phyloP scores from a whole-genome alignment of 1,139 yeast species.

The Protomyces arabidopsidicola region DNA sequence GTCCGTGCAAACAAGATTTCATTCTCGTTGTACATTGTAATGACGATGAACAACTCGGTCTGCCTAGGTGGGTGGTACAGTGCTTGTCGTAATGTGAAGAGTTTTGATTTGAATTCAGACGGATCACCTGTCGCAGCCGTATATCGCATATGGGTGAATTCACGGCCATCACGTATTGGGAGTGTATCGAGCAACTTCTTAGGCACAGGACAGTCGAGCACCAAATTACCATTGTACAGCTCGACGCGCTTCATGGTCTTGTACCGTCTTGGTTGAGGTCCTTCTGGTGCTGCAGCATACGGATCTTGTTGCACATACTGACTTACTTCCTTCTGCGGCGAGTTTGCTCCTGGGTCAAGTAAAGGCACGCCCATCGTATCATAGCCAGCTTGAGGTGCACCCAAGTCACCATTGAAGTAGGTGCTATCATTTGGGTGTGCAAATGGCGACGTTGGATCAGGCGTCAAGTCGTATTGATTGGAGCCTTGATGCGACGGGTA shows the following conservation, averaged over 20 bases:
- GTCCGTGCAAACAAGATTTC: constrained; percentile 69
- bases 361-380: constrained; percentile 15
- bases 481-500: constrained; percentile 14
- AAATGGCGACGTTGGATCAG: constrained; percentile 18
- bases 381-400: background rate
- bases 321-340: background rate
- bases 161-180: constrained; percentile 54
- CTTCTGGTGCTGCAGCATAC: constrained; percentile 4
- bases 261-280: constrained; percentile 38
- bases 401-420: constrained; percentile 17
- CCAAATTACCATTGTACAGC: constrained; percentile 66
- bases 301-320: constrained; percentile 13
- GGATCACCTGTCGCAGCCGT: constrained; percentile 83
- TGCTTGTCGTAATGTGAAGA: constrained; percentile 63
- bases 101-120: constrained; percentile 51
- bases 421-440: constrained; percentile 11
- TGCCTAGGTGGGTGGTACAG: constrained; percentile 61
- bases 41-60: constrained; percentile 68
- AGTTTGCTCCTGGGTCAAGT: background rate
- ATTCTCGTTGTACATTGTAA: constrained; percentile 78
- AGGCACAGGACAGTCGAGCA: constrained; percentile 75
- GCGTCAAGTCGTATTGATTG: constrained; percentile 7
- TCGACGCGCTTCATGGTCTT: constrained; percentile 50
- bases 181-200: constrained; percentile 54
- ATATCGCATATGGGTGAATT: constrained; percentile 71